Evolutionary conservation across 1,284 basidiomycete genomes (phyloP).

Genomic region (Stereum hirsutum): DNA sequence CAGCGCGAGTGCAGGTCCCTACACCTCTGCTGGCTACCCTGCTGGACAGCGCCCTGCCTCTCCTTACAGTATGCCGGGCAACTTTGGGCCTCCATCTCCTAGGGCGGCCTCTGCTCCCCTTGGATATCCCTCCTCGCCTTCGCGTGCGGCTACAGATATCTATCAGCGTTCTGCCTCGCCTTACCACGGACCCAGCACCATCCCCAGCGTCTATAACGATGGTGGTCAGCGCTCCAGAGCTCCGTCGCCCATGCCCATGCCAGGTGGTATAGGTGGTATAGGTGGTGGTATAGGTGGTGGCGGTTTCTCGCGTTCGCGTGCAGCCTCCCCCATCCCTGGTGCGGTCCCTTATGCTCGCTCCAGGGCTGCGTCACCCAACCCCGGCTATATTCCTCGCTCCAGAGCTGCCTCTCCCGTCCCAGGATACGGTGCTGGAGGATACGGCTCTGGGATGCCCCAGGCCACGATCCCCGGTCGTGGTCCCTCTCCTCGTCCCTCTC

Average conservation of each 20-base stretch:
- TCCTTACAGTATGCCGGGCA: slow-evolving; percentile 11
- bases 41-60: slow-evolving; percentile 11
- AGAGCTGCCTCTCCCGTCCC: slow-evolving; percentile 26
- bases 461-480: slow-evolving; percentile 5
- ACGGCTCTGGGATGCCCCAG: slow-evolving; percentile 6
- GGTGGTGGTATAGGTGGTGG: slow-evolving; percentile 10
- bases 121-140: slow-evolving; percentile 7
- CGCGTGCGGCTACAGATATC: slow-evolving; percentile 2
- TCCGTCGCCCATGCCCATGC: slow-evolving; percentile 17
- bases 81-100: slow-evolving; percentile 12
- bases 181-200: slow-evolving; percentile 8
- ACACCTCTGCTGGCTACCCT: slow-evolving; percentile 13
- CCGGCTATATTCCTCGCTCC: slow-evolving; percentile 13
- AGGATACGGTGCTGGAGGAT: slow-evolving; percentile 10
- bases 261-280: slow-evolving; percentile 12
- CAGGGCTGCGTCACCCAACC: slow-evolving; percentile 9
- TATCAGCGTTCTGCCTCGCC: slow-evolving; percentile 12
- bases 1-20: slow-evolving; percentile 14
- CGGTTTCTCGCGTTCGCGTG: slow-evolving; percentile 6
- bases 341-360: slow-evolving; percentile 4
- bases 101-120: slow-evolving; percentile 13
- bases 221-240: slow-evolving; percentile 15
- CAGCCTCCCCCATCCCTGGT: slow-evolving; percentile 6
- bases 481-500: slow-evolving; percentile 10
- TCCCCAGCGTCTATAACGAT: slow-evolving; percentile 5